Base-by-base conservation (phyloP, 495 filamentous ascomycete species). In the Amniculicola lignicola region DNA sequence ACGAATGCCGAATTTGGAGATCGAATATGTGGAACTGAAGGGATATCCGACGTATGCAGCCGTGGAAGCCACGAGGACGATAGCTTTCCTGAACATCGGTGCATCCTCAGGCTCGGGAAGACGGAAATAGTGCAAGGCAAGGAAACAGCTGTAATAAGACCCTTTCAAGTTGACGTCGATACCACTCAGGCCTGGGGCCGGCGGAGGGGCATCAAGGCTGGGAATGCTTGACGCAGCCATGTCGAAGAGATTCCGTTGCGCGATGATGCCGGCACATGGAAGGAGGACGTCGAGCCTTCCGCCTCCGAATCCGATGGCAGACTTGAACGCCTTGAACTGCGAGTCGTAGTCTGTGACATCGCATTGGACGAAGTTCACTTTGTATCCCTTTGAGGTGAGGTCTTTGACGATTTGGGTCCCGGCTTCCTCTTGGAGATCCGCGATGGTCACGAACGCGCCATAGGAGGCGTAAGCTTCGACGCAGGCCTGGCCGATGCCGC, bases 61-160 rank as follows among this genome's bases (percentile, higher is more conserved):
- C 19, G 48, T 44, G 10, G 46, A 54, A 21, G 61, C 41, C 4
- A 64, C 31, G 6, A 64, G 25, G 4, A 64, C 37, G 10, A 64
- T 24, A 4, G 61, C 45, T 36, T 64, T 64, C 51, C 52, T 55
- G 45, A 60, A 59, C n/a, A n/a, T n/a, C 10, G 55, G 33, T 7
- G 37, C 14, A 40, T 9, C 37, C 11, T 9, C 22, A 1, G 19
- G 10, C 31, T 9, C 4, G 25, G 21, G 31, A 15, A 60, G 50
- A 4, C 46, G 50, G 39, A 64, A 64, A 45, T 60, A 64, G 48
- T 64, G 57, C 23, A 64, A 12, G 2, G 61, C 61, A 7, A 64
- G 57, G 39, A 60, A 60, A 16, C 39, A 48, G 9, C 35, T 52
- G 22, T 57, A 44, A 37, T 61, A 61, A 1, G 57, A 57, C 4